Conservation (phyloP, 2,329 filamentous ascomycete species). For the Fusarium acutatum region DNA sequence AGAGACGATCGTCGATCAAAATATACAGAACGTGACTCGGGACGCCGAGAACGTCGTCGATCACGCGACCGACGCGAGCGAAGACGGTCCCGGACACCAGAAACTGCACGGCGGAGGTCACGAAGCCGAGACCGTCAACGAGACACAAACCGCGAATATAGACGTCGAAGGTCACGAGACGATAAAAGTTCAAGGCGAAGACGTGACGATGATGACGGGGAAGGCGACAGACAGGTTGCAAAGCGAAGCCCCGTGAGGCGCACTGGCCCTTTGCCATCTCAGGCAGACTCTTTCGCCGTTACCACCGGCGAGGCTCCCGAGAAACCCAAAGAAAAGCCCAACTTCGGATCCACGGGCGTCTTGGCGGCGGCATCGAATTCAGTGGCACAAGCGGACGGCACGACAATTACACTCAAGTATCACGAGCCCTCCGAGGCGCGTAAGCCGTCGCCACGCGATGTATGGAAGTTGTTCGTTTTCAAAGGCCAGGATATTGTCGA, state of each 20-base stretch:
- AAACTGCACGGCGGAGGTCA: constrained; percentile 37
- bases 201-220: constrained; percentile 24
- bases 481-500: constrained; percentile 83
- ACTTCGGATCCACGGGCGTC: constrained; percentile 81
- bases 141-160: constrained; percentile 37
- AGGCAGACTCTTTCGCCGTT: constrained; percentile 67
- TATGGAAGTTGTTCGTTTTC: constrained; percentile 94
- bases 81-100: constrained; percentile 46
- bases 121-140: constrained; percentile 41
- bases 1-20: constrained; percentile 36
- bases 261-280: constrained; percentile 65
- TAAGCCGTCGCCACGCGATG: constrained; percentile 79
- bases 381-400: constrained; percentile 75
- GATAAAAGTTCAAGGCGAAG: constrained; percentile 40
- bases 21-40: constrained; percentile 34
- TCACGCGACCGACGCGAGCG: constrained; percentile 44
- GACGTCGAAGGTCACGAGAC: constrained; percentile 47
- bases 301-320: constrained; percentile 57
- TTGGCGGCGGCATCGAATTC: constrained; percentile 89
- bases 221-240: constrained; percentile 34
- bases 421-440: constrained; percentile 94
- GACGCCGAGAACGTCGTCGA: constrained; percentile 40
- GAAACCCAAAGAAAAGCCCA: constrained; percentile 84
- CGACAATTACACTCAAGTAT: constrained; percentile 87
- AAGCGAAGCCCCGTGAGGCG: constrained; percentile 42